These are phyloP conservation scores for Senna tora DNA, from an alignment of 306 rosid genomes.

Conservation along the genomic window DNA sequence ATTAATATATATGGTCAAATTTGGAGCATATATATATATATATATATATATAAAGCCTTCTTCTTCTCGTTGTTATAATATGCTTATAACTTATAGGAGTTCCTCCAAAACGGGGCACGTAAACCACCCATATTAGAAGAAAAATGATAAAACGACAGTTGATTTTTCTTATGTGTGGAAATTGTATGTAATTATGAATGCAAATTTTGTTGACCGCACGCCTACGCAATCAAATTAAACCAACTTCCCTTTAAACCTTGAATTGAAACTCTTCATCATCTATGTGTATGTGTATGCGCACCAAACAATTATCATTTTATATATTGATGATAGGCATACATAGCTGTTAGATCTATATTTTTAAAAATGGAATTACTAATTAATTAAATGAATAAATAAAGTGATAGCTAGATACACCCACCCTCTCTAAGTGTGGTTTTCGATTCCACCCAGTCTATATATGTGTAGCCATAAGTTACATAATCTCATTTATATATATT, in stretches of 20 bases:
- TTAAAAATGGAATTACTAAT: too few species aligned
- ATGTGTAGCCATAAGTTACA: too few species aligned
- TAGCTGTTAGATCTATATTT: too few species aligned
- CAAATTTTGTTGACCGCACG: not conserved
- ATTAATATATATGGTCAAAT: not conserved
- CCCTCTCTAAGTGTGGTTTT: too few species aligned
- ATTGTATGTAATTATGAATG: not conserved
- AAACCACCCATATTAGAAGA: not conserved
- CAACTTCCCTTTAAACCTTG: not conserved
- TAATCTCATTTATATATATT: too few species aligned
- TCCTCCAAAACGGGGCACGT: not conserved
- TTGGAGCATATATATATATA: not conserved
- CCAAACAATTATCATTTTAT: too few species aligned
- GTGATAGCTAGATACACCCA: not conserved
- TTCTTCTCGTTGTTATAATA: not conserved
- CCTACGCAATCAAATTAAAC: not conserved
- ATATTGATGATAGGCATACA: too few species aligned
- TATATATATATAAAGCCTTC: not conserved
- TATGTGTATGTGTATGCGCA: constrained; percentile 1
- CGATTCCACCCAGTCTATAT: too few species aligned
- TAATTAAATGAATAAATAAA: not conserved
- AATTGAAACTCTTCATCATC: not conserved
- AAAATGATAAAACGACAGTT: not conserved
- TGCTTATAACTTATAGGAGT: not conserved
- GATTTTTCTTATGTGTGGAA: not conserved